phyloP scores from a whole-genome alignment of 1,139 yeast species.

The Taiozyma sp. region DNA sequence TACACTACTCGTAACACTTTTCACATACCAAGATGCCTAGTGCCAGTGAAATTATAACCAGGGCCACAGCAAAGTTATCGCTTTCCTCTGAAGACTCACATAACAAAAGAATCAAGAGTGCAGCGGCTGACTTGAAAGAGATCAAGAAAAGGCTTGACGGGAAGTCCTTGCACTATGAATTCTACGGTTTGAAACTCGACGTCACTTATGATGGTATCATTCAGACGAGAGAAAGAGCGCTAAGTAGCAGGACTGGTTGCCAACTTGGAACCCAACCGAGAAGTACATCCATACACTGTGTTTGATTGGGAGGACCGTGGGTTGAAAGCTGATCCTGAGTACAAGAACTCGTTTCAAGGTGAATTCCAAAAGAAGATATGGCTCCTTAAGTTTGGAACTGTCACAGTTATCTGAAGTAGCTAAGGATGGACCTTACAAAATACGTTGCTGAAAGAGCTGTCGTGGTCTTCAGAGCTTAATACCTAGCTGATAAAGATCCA shows the following conservation, averaged over 20 bases:
- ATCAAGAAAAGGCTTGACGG: conserved; percentile 1
- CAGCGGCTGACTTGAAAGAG: not conserved
- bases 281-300: conserved; percentile 29
- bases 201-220: conserved; percentile 3
- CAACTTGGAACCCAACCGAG: conserved; percentile 4
- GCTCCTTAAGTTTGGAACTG: conserved; percentile 58
- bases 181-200: conserved; percentile 3
- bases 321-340: conserved; percentile 23
- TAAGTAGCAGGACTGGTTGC: conserved; percentile 3
- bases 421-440: conserved; percentile 61
- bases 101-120: not conserved
- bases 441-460: conserved; percentile 64
- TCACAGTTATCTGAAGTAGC: conserved; percentile 46
- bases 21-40: not conserved
- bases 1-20: not conserved
- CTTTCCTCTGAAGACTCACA: not conserved
- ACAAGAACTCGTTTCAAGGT: conserved; percentile 16
- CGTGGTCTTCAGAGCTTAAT: conserved; percentile 59
- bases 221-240: not conserved
- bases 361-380: conserved; percentile 6
- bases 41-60: not conserved
- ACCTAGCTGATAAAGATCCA: conserved; percentile 52
- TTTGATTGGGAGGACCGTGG: conserved; percentile 14
- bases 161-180: not conserved
- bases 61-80: not conserved